Conservation (phyloP, 2,329 filamentous ascomycete species). For the Thermothelomyces thermophilus region DNA sequence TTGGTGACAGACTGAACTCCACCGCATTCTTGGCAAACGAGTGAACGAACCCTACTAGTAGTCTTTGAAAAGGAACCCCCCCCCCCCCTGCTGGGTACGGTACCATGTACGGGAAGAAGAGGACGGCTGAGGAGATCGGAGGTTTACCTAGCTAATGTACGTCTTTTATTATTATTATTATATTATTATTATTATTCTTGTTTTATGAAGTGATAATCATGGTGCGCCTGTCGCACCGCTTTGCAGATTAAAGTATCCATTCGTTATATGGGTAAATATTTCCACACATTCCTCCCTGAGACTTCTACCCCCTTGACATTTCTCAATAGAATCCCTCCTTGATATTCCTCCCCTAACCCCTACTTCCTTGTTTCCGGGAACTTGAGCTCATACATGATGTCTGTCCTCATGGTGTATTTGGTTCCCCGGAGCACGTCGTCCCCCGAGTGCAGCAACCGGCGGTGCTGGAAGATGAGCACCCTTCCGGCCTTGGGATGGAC, state of each 20-base stretch:
- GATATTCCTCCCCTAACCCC: not conserved
- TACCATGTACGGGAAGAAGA: constrained; percentile 3
- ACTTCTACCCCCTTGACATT: no score
- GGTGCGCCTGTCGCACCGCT: no score
- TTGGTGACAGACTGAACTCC: not conserved
- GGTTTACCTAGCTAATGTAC: no score
- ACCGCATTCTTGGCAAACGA: constrained; percentile 8
- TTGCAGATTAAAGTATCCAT: no score
- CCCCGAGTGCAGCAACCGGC: constrained; percentile 45
- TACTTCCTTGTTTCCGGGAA: constrained; percentile 1
- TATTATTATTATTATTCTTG: no score
- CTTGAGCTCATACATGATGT: constrained; percentile 42
- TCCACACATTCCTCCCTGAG: no score
- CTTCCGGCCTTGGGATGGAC: constrained; percentile 51
- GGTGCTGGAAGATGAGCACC: constrained; percentile 56
- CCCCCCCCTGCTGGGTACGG: not conserved
- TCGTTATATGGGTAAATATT: no score
- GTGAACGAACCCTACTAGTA: no score
- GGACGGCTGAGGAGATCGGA: no score
- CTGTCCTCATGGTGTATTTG: constrained; percentile 53
- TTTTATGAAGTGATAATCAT: no score
- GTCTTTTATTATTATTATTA: not conserved
- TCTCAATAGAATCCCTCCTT: not conserved
- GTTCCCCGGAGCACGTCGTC: constrained; percentile 43
- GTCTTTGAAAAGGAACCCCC: no score